Base-by-base conservation (phyloP, 768 basidiomycete species). In the Suillus plorans region DNA sequence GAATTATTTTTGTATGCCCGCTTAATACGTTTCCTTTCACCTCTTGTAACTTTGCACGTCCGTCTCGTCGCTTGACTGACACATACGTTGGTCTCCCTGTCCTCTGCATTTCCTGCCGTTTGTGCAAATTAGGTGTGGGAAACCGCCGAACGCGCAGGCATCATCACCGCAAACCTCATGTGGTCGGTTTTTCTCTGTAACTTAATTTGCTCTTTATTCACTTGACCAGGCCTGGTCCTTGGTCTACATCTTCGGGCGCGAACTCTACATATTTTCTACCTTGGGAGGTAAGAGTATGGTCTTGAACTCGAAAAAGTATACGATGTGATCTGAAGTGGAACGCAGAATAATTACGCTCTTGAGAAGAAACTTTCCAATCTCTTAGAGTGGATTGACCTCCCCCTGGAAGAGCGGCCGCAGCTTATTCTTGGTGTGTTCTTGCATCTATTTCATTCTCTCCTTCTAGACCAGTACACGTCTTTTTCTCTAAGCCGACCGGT, bases 161-260 rank as follows among this genome's bases (percentile, higher is more conserved):
- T 94, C 13, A 80, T 85, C 42, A 90, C 91, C 5, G 95, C 93
- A 0, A 95, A 95, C 69, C 81, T 95, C 52, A 97, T 97, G 95
- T 97, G 95, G 94, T 93, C 61, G 63, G 88, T 80, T 34, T 49
- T 8, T 39, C 14, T 45, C 1, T 49, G 16, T 31, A 25, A 16
- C 44, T 25, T 58, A 4, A n/a, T n/a, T 49, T 13, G 22, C 44
- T 36, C 65, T 10, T 57, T 41, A 4, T 8, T 44, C 18, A 28
- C 50, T 39, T 63, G 28, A 25, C 56, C 56, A 93, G 92, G 93
- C 92, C 92, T 10, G 95, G 95, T 14, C 95, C 95, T 37, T 87
- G 91, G 0, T 81, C 80, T 68, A 94, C 92, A 0, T 75, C 70
- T 3, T 82, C 85, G 12, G 94, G 93, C 2, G 80, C 78, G 2